Percentiles rank a stretch among this genome's conserved stretches.
Evolutionary conservation across 495 filamentous ascomycete species (phyloP).

Genomic region (Echria macrotheca): DNA sequence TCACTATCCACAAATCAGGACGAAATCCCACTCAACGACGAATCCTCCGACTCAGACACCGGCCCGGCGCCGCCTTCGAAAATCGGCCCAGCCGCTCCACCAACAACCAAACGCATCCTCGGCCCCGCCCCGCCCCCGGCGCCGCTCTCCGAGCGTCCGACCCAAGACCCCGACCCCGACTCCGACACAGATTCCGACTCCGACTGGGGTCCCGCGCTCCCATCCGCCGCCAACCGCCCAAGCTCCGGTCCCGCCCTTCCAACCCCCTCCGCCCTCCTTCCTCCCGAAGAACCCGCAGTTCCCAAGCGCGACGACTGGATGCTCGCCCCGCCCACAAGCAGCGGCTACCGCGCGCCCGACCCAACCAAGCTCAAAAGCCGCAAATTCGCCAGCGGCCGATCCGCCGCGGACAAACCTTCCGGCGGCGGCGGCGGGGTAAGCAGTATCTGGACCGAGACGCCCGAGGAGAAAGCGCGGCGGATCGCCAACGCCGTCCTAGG

Average conservation of each 20-base stretch:
- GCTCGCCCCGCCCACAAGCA: slow-evolving; percentile 71
- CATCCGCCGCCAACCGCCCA: slow-evolving; percentile 29
- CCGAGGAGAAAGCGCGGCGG: slow-evolving; percentile 76
- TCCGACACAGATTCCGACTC: slow-evolving; percentile 28
- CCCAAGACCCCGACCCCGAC: slow-evolving; percentile 28
- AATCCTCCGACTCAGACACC: slow-evolving; percentile 20
- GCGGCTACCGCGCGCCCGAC: slow-evolving; percentile 60
- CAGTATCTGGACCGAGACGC: slow-evolving; percentile 85
- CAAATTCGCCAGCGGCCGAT: slow-evolving; percentile 56
- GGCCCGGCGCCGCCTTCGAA: slow-evolving; percentile 18
- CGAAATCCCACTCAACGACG: slow-evolving; percentile 24
- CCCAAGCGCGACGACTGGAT: slow-evolving; percentile 85
- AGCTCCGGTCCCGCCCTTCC: slow-evolving; percentile 21
- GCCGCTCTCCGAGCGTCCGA: slow-evolving; percentile 34
- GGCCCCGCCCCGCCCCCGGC: slow-evolving; percentile 43
- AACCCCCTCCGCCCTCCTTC: slow-evolving; percentile 15
- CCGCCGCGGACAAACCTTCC: slow-evolving; percentile 38
- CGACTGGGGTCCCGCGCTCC: slow-evolving; percentile 74
- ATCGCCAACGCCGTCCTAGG: slow-evolving; percentile 85
- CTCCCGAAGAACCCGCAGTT: slow-evolving; percentile 22
- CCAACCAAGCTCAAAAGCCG: slow-evolving; percentile 77
- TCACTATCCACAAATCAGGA: slow-evolving; percentile 23
- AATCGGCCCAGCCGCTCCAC: slow-evolving; percentile 12
- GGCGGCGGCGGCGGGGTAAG: slow-evolving; percentile 47
- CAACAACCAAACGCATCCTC: slow-evolving; percentile 31